A percentile compares a stretch with the other conserved stretches of the same genome.
Evolutionary conservation across 176 grass and related monocot genomes (phyloP).

Genomic region (Chrysopogon serrulatus): DNA sequence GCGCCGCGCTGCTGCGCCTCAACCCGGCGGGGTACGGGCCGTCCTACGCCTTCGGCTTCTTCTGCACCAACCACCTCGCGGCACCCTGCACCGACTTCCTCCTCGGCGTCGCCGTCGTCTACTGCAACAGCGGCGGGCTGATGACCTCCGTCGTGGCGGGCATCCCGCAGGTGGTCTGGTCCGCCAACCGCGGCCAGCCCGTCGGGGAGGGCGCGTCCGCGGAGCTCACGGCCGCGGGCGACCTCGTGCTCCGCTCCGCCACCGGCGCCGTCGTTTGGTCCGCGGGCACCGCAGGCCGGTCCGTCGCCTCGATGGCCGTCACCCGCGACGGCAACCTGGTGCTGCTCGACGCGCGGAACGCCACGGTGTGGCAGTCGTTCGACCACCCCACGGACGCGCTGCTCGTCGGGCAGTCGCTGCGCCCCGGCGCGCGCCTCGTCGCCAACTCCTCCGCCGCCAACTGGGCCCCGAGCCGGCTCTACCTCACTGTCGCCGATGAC

Average conservation of each 20-base stretch:
- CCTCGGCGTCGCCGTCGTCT: slow-evolving; percentile 34
- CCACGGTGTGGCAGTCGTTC: slow-evolving; percentile 40
- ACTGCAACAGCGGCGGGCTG: slow-evolving; percentile 43
- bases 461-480: slow-evolving; percentile 21
- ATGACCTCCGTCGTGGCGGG: slow-evolving; percentile 14
- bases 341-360: slow-evolving; percentile 12
- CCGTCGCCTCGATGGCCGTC: slow-evolving; percentile 15
- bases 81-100: slow-evolving; percentile 29
- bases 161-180: slow-evolving; percentile 46
- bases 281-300: background rate
- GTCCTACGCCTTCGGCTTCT: slow-evolving; percentile 49
- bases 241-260: slow-evolving; percentile 8
- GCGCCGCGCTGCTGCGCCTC: slow-evolving; percentile 30
- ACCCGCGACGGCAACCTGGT: slow-evolving; percentile 35
- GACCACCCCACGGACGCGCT: slow-evolving; percentile 47
- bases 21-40: slow-evolving; percentile 35
- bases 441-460: background rate
- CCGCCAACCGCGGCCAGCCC: slow-evolving; percentile 21
- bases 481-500: slow-evolving; percentile 22
- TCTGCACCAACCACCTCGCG: slow-evolving; percentile 26
- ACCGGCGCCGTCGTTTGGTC: slow-evolving; percentile 19
- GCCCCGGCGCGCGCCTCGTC: background rate
- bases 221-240: slow-evolving; percentile 8
- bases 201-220: slow-evolving; percentile 18
- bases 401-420: slow-evolving; percentile 29